Evolutionary conservation across 2,329 filamentous ascomycete species (phyloP), one percentile per base, ranked within the genome.

Genomic region (Chaetothyriales sp.): DNA sequence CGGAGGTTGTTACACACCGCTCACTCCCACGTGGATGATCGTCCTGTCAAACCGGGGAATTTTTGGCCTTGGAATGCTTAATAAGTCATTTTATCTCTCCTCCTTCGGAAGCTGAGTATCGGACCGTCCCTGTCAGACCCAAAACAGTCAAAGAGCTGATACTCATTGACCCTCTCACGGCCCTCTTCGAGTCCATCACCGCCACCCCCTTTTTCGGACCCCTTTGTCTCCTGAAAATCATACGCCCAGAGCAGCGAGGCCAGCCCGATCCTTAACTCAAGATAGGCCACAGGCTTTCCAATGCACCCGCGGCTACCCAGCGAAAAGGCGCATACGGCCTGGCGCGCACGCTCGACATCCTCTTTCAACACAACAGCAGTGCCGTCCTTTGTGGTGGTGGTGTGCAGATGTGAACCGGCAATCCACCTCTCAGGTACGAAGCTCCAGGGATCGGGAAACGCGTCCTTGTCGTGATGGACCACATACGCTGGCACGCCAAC

Each of bases 251-350:
- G 52, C 51, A 69, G 48, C 26, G 62, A 61, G 12, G 67, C 67
- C 44, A 70, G 50, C 6, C 66, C 66, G 48, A 68, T 50, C n/a
- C 61, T 60, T 60, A 70, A 64, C 53, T 70, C 68, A 61, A 68
- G 65, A 47, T 68, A 63, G 1, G 68, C 68, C 64, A 71, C 63
- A 42, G 64, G 63, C 57, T 70, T 70, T 4, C 68, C 68, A 52
- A 68, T 65, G 49, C 68, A 71, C 1, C 67, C 67, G 1, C 68
- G 62, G 1, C 65, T 66, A 0, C 68, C 68, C 39, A 70, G 65
- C 43, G 64, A 67, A 48, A 71, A 71, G 5, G 54, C 45, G 42
- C 48, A 86, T 66, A 85, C 90, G 0, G 84, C 84, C 32, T 72
- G 74, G 48, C 82, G 76, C 1, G 83, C 81, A 4, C 70, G 61